Conservation (phyloP, 768 basidiomycete genomes). For the Pulveroboletus sp. region DNA sequence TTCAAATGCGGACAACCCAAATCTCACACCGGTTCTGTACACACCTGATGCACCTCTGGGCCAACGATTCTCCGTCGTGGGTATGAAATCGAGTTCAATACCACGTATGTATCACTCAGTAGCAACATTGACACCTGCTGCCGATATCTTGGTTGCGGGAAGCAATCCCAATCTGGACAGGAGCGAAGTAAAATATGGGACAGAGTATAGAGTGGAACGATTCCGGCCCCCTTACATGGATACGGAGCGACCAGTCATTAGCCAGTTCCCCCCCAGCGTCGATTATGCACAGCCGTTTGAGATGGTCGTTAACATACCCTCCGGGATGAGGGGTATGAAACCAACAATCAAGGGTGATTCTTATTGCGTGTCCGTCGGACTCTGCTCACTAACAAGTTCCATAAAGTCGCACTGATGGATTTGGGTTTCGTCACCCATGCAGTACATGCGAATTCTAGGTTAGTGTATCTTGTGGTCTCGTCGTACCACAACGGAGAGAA, state of each 20-base stretch:
- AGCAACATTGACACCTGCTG: constrained; percentile 72
- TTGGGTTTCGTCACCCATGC: constrained; percentile 80
- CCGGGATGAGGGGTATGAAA: constrained; percentile 31
- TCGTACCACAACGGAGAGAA: constrained; percentile 41
- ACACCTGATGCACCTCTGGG: constrained; percentile 52
- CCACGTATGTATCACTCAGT: constrained; percentile 83
- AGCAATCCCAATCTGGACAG: constrained; percentile 84
- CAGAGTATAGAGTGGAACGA: constrained; percentile 89
- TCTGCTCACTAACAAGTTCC: constrained; percentile 6
- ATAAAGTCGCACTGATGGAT: constrained; percentile 72
- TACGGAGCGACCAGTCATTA: constrained; percentile 53
- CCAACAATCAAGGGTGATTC: constrained; percentile 50
- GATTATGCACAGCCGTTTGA: constrained; percentile 45
- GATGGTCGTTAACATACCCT: constrained; percentile 43
- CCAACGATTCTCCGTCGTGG: constrained; percentile 53
- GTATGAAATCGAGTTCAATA: constrained; percentile 64
- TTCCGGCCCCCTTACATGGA: constrained; percentile 81
- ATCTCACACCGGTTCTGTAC: constrained; percentile 68
- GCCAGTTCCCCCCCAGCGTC: constrained; percentile 34
- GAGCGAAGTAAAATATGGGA: constrained; percentile 69
- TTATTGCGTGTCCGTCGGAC: not conserved
- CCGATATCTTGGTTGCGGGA: constrained; percentile 74
- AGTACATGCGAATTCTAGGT: constrained; percentile 71
- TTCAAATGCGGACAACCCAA: constrained; percentile 78
- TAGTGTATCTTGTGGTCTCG: constrained; percentile 59